Evolutionary conservation across 179 eudicot species (phyloP), one percentile per base, ranked within the genome.

Genomic region (Sideroxylon spinosum): DNA sequence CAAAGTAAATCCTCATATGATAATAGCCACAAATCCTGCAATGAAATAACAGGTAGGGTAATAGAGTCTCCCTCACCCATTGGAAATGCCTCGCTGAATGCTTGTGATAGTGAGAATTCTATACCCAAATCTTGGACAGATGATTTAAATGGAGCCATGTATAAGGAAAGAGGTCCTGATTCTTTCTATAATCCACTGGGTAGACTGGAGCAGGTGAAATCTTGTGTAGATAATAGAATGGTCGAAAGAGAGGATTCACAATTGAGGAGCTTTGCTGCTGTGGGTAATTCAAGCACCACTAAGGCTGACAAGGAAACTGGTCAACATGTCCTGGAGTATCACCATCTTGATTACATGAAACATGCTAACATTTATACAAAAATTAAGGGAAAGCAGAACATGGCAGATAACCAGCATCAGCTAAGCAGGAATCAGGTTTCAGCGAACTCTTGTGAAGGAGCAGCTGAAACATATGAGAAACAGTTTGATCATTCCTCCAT

Each of bases 1-100:
- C 68, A 61, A 57, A 82, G 56, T 68, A 48, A 55, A 68, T 67
- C 80, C 26, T 78, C 76, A 28, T 76, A 63, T 68, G 68, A 66
- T 32, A 78, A 17, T 48, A 28, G 44, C 74, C 55, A 53, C 44
- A 71, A 22, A 71, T 26, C 78, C n/a, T 13, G 0, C 65, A 46
- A 53, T 76, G 61, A 48, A 49, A 61, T 74, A 53, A 37, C 77
- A 60, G 78, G 82, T 66, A 67, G 48, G 17, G 48, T 16, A 10
- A 57, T 68, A 23, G 74, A 48, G 20, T 74, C 67, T 28, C 6
- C 56, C 11, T 80, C 71, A 49, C 75, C 12, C 1, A 20, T 63
- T 80, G 72, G 65, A 63, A 71, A 32, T 71, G 53, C 49, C 16
- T 22, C 19, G 3, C n/a, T 37, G 20, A 76, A 32, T 32, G 49